Evolutionary conservation across 169 alveolate species (phyloP).

Genomic region (Cryptosporidium bovis): DNA sequence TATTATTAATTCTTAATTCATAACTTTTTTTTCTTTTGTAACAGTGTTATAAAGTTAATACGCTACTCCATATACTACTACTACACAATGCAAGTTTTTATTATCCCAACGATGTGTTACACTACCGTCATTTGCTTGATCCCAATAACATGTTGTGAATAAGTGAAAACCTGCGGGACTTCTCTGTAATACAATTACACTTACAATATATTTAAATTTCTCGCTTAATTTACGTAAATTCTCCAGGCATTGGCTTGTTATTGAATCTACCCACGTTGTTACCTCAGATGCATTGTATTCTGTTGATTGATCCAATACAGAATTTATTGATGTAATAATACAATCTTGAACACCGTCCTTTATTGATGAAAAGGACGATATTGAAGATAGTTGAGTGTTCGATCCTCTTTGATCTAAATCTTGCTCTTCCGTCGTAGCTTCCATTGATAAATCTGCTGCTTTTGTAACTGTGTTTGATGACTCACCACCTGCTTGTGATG

Average conservation of each 20-base stretch:
- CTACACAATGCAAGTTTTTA: constrained; percentile 81
- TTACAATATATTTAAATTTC: constrained; percentile 83
- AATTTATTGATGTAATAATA: constrained; percentile 65
- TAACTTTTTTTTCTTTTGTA: neutral
- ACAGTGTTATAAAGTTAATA: constrained; percentile 1
- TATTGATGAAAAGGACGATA: constrained; percentile 66
- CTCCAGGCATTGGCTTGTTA: constrained; percentile 75
- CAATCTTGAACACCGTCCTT: constrained; percentile 70
- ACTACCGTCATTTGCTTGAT: constrained; percentile 85
- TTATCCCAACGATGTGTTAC: constrained; percentile 85
- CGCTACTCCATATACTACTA: constrained; percentile 80
- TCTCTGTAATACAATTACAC: constrained; percentile 82
- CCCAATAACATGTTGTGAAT: constrained; percentile 88
- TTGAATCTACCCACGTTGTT: constrained; percentile 77
- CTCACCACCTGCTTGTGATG: constrained; percentile 22
- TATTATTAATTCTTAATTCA: too few relatives aligned
- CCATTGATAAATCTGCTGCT: constrained; percentile 18
- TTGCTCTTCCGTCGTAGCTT: constrained; percentile 28
- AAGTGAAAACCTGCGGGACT: constrained; percentile 86
- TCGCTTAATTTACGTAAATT: constrained; percentile 74
- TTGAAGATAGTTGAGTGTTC: constrained; percentile 20
- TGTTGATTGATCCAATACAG: constrained; percentile 66
- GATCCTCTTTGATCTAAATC: constrained; percentile 39
- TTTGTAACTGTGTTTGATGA: constrained; percentile 19
- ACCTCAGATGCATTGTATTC: constrained; percentile 73